Evolutionary conservation across 1,284 basidiomycete genomes (phyloP).

Genomic region (Ganoderma boninense): DNA sequence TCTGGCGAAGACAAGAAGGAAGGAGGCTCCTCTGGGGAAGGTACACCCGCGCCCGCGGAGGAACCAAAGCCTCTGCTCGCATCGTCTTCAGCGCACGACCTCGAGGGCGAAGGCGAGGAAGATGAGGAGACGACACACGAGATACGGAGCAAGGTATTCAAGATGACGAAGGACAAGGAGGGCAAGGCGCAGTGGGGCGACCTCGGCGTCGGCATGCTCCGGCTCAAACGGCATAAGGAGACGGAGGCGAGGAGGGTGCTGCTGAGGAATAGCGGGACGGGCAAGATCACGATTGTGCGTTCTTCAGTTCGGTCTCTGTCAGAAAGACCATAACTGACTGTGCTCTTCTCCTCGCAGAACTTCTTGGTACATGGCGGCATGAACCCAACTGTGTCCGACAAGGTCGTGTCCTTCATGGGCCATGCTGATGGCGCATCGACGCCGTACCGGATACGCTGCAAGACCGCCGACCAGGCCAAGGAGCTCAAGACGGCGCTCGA

Average conservation of each 20-base stretch:
- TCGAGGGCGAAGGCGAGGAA: constrained; percentile 84
- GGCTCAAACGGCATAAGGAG: constrained; percentile 76
- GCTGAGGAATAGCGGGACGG: constrained; percentile 74
- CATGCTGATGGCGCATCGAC: constrained; percentile 66
- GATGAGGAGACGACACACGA: constrained; percentile 76
- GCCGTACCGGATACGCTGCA: constrained; percentile 70
- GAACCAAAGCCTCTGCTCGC: constrained; percentile 44
- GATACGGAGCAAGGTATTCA: constrained; percentile 70
- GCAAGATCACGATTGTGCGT: constrained; percentile 76
- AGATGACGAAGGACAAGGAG: constrained; percentile 60
- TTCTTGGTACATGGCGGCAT: constrained; percentile 68
- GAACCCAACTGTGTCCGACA: constrained; percentile 59
- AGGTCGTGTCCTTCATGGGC: constrained; percentile 70
- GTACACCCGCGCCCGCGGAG: constrained; percentile 48
- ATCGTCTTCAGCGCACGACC: constrained; percentile 58
- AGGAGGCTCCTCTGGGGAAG: constrained; percentile 30
- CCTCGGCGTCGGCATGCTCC: constrained; percentile 66
- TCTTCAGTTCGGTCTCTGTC: too few relatives aligned
- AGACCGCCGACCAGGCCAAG: constrained; percentile 67
- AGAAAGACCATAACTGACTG: too few relatives aligned
- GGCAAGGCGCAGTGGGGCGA: constrained; percentile 65
- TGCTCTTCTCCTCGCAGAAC: too few relatives aligned
- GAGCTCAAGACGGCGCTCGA: constrained; percentile 69
- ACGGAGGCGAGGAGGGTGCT: constrained; percentile 63
- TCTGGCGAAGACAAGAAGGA: constrained; percentile 33